Evolutionary conservation across 495 filamentous ascomycete species (phyloP).

Genomic region (Aspergillus diversus): DNA sequence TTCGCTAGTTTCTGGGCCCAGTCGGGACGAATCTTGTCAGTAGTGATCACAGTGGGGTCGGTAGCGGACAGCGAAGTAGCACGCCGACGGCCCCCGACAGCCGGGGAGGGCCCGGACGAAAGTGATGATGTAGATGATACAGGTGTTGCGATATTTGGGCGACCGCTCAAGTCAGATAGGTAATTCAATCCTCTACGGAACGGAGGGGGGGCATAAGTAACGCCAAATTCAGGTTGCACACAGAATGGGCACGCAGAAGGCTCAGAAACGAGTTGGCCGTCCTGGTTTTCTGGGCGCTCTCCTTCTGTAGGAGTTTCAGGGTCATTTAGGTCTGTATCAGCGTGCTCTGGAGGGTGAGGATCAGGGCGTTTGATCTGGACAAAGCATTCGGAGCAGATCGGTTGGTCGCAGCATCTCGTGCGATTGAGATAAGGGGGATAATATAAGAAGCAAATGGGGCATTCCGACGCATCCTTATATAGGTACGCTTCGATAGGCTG

Average conservation of each 20-base stretch:
- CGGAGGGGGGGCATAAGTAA: constrained; percentile 85
- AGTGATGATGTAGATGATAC: constrained; percentile 66
- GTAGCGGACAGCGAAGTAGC: constrained; percentile 82
- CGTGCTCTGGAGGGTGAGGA: constrained; percentile 91
- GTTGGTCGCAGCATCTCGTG: constrained; percentile 93
- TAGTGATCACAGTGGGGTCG: constrained; percentile 82
- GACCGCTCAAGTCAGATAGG: constrained; percentile 47
- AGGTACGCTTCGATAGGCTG: constrained; percentile 88
- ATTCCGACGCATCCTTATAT: constrained; percentile 89
- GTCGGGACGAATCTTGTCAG: constrained; percentile 88
- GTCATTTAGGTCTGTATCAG: constrained; percentile 56
- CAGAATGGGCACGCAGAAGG: constrained; percentile 96
- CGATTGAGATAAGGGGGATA: constrained; percentile 97
- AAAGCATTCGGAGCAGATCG: constrained; percentile 98
- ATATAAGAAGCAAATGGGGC: constrained; percentile 94
- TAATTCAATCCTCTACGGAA: constrained; percentile 86
- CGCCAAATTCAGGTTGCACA: constrained; percentile 90
- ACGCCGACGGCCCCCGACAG: constrained; percentile 57
- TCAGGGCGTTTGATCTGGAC: constrained; percentile 98
- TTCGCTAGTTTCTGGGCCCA: constrained; percentile 89
- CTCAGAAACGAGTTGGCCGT: constrained; percentile 81
- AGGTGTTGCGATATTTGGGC: constrained; percentile 63
- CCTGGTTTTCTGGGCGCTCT: constrained; percentile 45
- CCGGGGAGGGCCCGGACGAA: constrained; percentile 41
- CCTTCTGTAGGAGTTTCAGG: constrained; percentile 41